Evolutionary conservation across 306 rosid species (phyloP).

Genomic region (Trifolium repens): DNA sequence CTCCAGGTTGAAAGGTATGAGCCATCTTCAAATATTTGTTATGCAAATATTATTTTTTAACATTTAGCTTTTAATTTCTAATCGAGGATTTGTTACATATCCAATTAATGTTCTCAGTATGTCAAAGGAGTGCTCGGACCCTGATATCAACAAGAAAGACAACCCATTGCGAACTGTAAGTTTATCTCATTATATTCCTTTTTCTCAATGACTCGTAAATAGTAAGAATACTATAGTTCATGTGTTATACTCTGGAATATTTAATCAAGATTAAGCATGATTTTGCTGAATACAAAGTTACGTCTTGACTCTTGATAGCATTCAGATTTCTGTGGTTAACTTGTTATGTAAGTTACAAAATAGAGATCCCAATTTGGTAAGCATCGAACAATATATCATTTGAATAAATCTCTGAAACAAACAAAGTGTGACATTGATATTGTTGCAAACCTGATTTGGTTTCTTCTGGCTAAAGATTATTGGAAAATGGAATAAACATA

Average conservation of each 20-base stretch:
- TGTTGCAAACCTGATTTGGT: neutral
- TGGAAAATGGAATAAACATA: neutral
- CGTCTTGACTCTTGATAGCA: neutral
- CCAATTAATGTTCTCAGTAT: conserved; percentile 48
- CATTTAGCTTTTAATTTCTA: conserved; percentile 18
- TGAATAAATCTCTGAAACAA: neutral
- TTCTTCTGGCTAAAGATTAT: neutral
- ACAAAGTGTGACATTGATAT: neutral
- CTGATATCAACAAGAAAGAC: conserved; percentile 54
- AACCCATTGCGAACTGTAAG: conserved; percentile 72
- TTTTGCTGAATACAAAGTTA: conserved; percentile 8
- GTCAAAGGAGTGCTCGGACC: conserved; percentile 56
- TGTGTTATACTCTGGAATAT: conserved; percentile 15
- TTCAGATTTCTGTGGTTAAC: conserved; percentile 1
- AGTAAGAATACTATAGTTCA: conserved; percentile 20
- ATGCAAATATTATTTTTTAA: conserved; percentile 3
- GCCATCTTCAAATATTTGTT: conserved; percentile 29
- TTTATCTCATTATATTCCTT: conserved; percentile 39
- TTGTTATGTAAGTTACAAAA: conserved; percentile 19
- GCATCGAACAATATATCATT: conserved; percentile 1
- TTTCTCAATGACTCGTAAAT: neutral
- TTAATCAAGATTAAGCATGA: conserved; percentile 11
- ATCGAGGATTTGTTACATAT: conserved; percentile 38
- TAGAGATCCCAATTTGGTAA: conserved; percentile 16
- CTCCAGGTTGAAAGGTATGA: conserved; percentile 76